Percentiles rank a stretch among this genome's conserved stretches.
Conservation (phyloP, 2,329 filamentous ascomycete genomes). For the Dothideomycetes sp. region DNA sequence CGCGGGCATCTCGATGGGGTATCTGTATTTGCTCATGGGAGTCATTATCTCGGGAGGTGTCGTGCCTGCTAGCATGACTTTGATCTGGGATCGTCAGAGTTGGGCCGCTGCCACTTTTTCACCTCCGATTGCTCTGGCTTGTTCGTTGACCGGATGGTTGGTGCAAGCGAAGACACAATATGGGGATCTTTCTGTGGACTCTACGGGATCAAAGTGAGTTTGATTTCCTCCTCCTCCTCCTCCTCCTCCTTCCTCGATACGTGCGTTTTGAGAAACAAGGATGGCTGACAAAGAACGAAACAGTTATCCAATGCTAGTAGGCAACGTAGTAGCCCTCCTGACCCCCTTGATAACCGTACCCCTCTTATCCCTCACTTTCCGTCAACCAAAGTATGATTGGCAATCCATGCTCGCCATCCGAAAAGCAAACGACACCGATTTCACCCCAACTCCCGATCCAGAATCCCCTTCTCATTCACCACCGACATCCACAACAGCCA, state of each 20-base stretch:
- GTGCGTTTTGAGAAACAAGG: constrained; percentile 27
- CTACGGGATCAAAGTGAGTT: constrained; percentile 82
- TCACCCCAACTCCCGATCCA: constrained; percentile 55
- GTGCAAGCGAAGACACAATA: constrained; percentile 59
- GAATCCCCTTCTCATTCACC: no score
- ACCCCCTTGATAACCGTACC: constrained; percentile 68
- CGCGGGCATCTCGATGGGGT: constrained; percentile 68
- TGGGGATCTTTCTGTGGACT: constrained; percentile 62
- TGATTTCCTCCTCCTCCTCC: constrained; percentile 23
- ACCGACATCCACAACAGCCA: no score
- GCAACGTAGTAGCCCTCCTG: constrained; percentile 74
- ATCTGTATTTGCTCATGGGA: constrained; percentile 83
- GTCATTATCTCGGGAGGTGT: constrained; percentile 73
- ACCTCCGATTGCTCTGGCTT: constrained; percentile 59
- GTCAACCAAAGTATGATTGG: constrained; percentile 77
- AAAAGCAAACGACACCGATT: constrained; percentile 66
- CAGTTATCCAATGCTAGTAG: constrained; percentile 74
- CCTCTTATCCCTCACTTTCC: constrained; percentile 61
- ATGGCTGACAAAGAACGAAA: no score
- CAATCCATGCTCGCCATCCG: constrained; percentile 71
- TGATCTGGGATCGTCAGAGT: constrained; percentile 75
- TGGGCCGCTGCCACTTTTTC: constrained; percentile 62
- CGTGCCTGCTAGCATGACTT: constrained; percentile 68
- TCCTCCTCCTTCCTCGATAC: background rate
- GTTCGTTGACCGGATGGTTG: constrained; percentile 66